A percentile compares a stretch with the other conserved stretches of the same genome.
phyloP scores from a whole-genome alignment of 805 yeast species.

The Wickerhamomyces chambardii region DNA sequence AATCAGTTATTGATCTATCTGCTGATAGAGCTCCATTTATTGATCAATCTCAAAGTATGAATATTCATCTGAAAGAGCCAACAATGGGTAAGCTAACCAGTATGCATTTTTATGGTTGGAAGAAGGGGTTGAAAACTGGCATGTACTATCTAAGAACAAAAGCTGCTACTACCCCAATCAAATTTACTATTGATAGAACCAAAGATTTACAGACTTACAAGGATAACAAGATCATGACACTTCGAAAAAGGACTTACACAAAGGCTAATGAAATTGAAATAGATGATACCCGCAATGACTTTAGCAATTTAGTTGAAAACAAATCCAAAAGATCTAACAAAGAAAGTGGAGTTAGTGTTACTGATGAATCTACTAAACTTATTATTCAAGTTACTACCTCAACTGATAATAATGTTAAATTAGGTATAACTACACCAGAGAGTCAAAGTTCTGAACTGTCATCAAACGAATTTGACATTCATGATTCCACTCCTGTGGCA shows the following conservation, averaged over 20 bases:
- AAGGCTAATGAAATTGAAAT: constrained; percentile 70
- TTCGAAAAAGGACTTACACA: too few relatives aligned
- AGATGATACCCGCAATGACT: too few relatives aligned
- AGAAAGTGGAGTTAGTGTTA: too few relatives aligned
- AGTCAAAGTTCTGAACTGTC: too few relatives aligned
- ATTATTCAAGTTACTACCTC: too few relatives aligned
- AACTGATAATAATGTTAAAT: too few relatives aligned
- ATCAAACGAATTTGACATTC: constrained; percentile 8
- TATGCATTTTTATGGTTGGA: constrained; percentile 99
- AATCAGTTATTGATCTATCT: constrained; percentile 53
- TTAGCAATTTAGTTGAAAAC: too few relatives aligned
- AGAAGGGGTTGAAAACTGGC: constrained; percentile 96
- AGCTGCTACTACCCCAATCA: constrained; percentile 96
- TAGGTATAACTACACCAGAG: too few relatives aligned
- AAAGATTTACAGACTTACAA: too few relatives aligned
- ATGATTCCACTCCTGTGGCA: constrained; percentile 9
- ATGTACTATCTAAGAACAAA: constrained; percentile 97
- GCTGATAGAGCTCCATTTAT: constrained; percentile 89
- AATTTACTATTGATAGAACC: constrained; percentile 77
- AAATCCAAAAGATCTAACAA: too few relatives aligned
- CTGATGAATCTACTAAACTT: too few relatives aligned
- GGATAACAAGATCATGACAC: too few relatives aligned
- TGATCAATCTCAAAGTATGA: constrained; percentile 91
- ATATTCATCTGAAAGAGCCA: constrained; percentile 80
- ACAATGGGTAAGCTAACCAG: constrained; percentile 95